A percentile compares a stretch with the other conserved stretches of the same genome.
Conservation (phyloP, 164 flowering plant species). For the Dillenia turbinata region DNA sequence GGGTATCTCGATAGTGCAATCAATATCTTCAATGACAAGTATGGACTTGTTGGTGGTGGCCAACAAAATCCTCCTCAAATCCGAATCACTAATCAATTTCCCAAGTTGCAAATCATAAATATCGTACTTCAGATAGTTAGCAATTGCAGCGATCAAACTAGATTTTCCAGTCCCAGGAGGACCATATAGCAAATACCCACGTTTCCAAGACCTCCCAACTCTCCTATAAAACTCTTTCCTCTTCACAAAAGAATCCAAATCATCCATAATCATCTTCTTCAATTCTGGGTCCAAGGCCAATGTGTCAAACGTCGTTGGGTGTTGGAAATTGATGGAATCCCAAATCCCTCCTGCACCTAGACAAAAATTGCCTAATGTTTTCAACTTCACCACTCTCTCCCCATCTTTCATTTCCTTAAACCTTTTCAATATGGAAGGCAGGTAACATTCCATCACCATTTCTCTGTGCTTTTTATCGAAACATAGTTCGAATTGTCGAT, state of each 20-base stretch:
- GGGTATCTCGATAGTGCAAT: background rate
- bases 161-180: too few relatives aligned
- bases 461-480: background rate
- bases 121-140: background rate
- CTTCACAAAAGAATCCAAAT: slow-evolving; percentile 23
- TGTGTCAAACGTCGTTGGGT: slow-evolving; percentile 25
- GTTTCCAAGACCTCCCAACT: slow-evolving; percentile 11
- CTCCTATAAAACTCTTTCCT: slow-evolving; percentile 23
- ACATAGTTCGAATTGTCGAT: too few relatives aligned
- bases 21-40: too few relatives aligned
- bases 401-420: background rate
- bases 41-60: too few relatives aligned
- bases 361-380: too few relatives aligned
- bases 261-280: slow-evolving; percentile 14
- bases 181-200: too few relatives aligned
- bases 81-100: too few relatives aligned
- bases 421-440: background rate
- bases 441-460: background rate
- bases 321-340: slow-evolving; percentile 22
- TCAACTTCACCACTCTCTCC: background rate
- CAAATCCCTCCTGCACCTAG: slow-evolving; percentile 1
- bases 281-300: slow-evolving; percentile 21
- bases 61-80: too few relatives aligned
- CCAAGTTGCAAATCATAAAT: background rate
- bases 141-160: slow-evolving; percentile 3